phyloP scores from a whole-genome alignment of 306 rosid genomes.

The Vigna hirtella region DNA sequence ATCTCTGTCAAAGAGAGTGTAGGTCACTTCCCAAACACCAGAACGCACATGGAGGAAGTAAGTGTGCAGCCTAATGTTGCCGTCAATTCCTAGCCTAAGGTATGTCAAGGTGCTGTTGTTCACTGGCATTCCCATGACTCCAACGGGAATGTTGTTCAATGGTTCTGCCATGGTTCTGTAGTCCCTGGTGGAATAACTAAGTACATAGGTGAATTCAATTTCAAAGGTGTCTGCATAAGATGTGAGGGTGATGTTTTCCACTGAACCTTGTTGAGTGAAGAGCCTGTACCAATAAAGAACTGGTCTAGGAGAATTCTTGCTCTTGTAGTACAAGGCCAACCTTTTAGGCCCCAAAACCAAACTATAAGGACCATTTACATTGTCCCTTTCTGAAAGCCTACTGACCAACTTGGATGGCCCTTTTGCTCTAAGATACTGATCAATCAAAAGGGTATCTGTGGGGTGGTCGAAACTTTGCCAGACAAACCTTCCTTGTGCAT shows the following conservation, averaged over 20 bases:
- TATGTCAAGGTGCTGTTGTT: slow-evolving; percentile 64
- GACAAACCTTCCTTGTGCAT: slow-evolving; percentile 60
- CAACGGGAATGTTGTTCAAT: background rate
- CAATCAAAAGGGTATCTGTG: slow-evolving; percentile 73
- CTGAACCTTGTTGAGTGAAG: slow-evolving; percentile 32
- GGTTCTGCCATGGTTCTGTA: background rate
- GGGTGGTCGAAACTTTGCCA: slow-evolving; percentile 88
- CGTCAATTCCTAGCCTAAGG: slow-evolving; percentile 77
- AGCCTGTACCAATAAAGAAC: slow-evolving; percentile 55
- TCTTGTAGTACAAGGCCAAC: slow-evolving; percentile 63
- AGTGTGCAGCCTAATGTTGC: slow-evolving; percentile 66
- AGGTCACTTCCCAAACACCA: slow-evolving; percentile 64
- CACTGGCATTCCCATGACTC: slow-evolving; percentile 49
- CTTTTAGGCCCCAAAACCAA: slow-evolving; percentile 65
- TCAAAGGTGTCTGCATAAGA: slow-evolving; percentile 48
- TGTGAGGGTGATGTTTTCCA: slow-evolving; percentile 43
- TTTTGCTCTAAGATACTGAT: slow-evolving; percentile 55
- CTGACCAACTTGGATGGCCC: slow-evolving; percentile 61
- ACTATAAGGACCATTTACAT: slow-evolving; percentile 67
- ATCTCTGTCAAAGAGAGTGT: slow-evolving; percentile 60
- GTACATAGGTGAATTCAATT: slow-evolving; percentile 20
- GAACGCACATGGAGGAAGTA: slow-evolving; percentile 51
- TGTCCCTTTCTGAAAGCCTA: slow-evolving; percentile 61
- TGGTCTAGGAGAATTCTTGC: slow-evolving; percentile 59
- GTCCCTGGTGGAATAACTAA: background rate